These are phyloP conservation scores for Elsinoe necatrix DNA, from an alignment of 2,329 filamentous ascomycete genomes.

Conservation along the genomic window DNA sequence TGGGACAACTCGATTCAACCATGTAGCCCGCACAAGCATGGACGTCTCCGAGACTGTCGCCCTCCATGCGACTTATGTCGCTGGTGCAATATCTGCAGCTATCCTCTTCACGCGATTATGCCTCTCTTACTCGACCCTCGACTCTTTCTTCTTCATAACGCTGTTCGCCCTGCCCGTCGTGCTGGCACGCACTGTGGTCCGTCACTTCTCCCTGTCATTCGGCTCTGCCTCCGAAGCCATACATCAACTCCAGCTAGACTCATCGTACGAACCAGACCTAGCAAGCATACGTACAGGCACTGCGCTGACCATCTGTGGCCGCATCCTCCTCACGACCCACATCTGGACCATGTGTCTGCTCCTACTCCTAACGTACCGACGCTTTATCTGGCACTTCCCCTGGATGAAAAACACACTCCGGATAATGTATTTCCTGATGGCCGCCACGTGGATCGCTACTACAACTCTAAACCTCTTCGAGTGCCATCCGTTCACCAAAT, in stretches of 20 bases:
- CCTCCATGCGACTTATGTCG: slow-evolving; percentile 8
- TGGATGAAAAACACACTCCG: slow-evolving; percentile 14
- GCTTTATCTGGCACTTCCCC: slow-evolving; percentile 18
- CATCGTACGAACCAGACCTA: not conserved
- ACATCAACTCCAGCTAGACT: not conserved
- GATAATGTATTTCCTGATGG: slow-evolving; percentile 16
- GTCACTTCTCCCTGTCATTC: not conserved
- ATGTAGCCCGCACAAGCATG: not conserved
- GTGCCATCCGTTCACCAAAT: slow-evolving; percentile 31
- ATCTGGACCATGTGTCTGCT: slow-evolving; percentile 19
- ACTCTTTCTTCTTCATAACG: slow-evolving; percentile 9
- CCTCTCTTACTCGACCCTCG: not conserved
- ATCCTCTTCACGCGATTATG: not conserved
- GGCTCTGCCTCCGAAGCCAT: slow-evolving; percentile 6
- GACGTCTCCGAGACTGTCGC: not conserved
- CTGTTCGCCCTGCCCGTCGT: not conserved
- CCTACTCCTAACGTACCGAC: slow-evolving; percentile 19
- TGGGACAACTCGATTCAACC: not conserved
- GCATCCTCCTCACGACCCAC: slow-evolving; percentile 19
- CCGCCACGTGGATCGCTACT: slow-evolving; percentile 27
- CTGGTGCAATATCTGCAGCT: not conserved
- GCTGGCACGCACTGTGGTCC: not conserved
- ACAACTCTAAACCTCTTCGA: slow-evolving; percentile 31
- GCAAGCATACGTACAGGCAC: slow-evolving; percentile 15
- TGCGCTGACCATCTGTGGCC: slow-evolving; percentile 17